Base-by-base conservation (phyloP, 345 rosid species). In the Aquilaria sinensis region DNA sequence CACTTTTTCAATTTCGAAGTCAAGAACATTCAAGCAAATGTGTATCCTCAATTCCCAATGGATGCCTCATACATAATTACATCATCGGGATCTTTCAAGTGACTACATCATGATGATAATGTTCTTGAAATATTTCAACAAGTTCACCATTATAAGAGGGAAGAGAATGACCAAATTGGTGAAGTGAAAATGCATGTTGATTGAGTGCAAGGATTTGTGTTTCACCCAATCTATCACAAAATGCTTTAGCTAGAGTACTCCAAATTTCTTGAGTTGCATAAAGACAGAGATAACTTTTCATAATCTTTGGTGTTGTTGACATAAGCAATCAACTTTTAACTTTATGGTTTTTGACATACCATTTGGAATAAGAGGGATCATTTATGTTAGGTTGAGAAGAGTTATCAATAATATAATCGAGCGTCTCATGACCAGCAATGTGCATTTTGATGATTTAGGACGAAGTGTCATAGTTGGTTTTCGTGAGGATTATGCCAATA, bases 91-190 rank as follows among this genome's bases (percentile, higher is more conserved):
- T 70, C 60, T 10, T 53, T 58, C 56, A 58, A 63, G 3, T 51
- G 14, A 16, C 63, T 34, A 3, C 4, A 34, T 34, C 41, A 34
- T 6, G n/a, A 10, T 34, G 64, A 34, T 70, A 59, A 70, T 10
- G 51, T 13, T 70, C 61, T 46, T 63, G 53, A 23, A 70, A 70
- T 3, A 64, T 70, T 52, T 63, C 64, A 3, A 58, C 10, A 0
- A 64, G 55, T n/a, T 70, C 65, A 58, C 69, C 56, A 52, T 64
- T 64, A 53, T 53, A 51, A 2, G 11, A 51, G 12, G 63, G 6
- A 0, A 69, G 31, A 56, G 54, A n/a, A 6, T 7, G 4, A 49
- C 63, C 30, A 0, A 6, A 30, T 7, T 69, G 57, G 1, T 6
- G 12, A 31, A 8, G 13, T 0, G 23, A 11, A 11, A 65, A 65